These are phyloP conservation scores for Pseudotulostoma volvatum DNA, from an alignment of 495 filamentous ascomycete genomes.

Conservation along the genomic window DNA sequence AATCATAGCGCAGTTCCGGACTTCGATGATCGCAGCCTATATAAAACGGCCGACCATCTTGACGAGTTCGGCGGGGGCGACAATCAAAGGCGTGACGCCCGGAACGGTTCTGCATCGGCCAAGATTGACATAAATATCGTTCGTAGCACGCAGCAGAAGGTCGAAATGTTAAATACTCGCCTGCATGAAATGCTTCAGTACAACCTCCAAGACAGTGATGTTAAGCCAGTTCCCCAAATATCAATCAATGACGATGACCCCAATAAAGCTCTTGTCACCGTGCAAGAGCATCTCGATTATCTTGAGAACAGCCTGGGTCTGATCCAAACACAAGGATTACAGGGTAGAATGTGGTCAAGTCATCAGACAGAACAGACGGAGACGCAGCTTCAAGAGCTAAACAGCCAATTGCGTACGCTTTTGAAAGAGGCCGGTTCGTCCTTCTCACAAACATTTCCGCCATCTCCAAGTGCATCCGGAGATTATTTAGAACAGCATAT, in stretches of 20 bases:
- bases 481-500: slow-evolving; percentile 35
- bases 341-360: slow-evolving; percentile 7
- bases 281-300: slow-evolving; percentile 35
- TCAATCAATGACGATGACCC: slow-evolving; percentile 8
- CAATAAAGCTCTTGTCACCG: slow-evolving; percentile 13
- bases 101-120: slow-evolving; percentile 7
- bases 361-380: slow-evolving; percentile 2
- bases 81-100: slow-evolving; percentile 4
- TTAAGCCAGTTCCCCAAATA: slow-evolving; percentile 19
- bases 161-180: slow-evolving; percentile 57
- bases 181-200: slow-evolving; percentile 50
- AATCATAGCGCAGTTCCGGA: slow-evolving; percentile 30
- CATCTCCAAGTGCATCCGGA: slow-evolving; percentile 29
- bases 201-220: slow-evolving; percentile 31
- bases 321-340: slow-evolving; percentile 14
- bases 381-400: slow-evolving; percentile 30
- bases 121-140: slow-evolving; percentile 19
- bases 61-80: slow-evolving; percentile 31
- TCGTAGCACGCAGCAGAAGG: slow-evolving; percentile 45
- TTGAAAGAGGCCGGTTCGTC: slow-evolving; percentile 31
- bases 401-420: slow-evolving; percentile 33
- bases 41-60: slow-evolving; percentile 50
- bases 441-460: slow-evolving; percentile 27
- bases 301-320: slow-evolving; percentile 29
- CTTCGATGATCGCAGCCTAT: slow-evolving; percentile 71